Evolutionary conservation across 441 rosid genomes (phyloP).

Genomic region (Bruguiera hainesii): DNA sequence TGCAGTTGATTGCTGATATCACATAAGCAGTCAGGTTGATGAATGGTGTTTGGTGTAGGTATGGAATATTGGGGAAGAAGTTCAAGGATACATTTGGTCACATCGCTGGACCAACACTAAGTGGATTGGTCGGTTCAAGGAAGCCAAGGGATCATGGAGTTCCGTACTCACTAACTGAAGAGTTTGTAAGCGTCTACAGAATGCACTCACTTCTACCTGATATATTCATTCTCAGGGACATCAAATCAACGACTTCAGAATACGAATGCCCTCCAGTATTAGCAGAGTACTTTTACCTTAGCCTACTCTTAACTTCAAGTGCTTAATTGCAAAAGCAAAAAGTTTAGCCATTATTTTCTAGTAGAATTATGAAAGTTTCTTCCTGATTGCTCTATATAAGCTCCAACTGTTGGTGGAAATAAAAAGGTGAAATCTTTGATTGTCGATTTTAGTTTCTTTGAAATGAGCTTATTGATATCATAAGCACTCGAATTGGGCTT

Average conservation of each 20-base stretch:
- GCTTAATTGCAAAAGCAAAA: neutral
- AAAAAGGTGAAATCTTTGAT: too few relatives aligned
- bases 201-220: slow-evolving; percentile 69
- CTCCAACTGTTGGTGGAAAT: too few relatives aligned
- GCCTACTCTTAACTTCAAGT: neutral
- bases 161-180: slow-evolving; percentile 63
- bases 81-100: slow-evolving; percentile 56
- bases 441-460: too few relatives aligned
- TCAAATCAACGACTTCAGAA: slow-evolving; percentile 29
- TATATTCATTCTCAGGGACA: slow-evolving; percentile 44
- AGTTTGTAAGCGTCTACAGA: slow-evolving; percentile 61
- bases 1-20: neutral
- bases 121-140: slow-evolving; percentile 62
- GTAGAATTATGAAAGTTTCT: too few relatives aligned
- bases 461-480: too few relatives aligned
- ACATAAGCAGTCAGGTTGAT: neutral
- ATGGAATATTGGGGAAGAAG: slow-evolving; percentile 60
- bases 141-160: slow-evolving; percentile 70
- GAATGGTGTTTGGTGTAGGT: slow-evolving; percentile 17
- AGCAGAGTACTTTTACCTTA: slow-evolving; percentile 29
- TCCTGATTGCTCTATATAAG: too few relatives aligned
- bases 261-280: slow-evolving; percentile 35
- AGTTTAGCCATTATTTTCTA: too few relatives aligned
- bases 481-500: too few relatives aligned
- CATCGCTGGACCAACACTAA: slow-evolving; percentile 43